Base-by-base conservation (phyloP, 2,329 filamentous ascomycete species). In the Diaporthe vaccinii region DNA sequence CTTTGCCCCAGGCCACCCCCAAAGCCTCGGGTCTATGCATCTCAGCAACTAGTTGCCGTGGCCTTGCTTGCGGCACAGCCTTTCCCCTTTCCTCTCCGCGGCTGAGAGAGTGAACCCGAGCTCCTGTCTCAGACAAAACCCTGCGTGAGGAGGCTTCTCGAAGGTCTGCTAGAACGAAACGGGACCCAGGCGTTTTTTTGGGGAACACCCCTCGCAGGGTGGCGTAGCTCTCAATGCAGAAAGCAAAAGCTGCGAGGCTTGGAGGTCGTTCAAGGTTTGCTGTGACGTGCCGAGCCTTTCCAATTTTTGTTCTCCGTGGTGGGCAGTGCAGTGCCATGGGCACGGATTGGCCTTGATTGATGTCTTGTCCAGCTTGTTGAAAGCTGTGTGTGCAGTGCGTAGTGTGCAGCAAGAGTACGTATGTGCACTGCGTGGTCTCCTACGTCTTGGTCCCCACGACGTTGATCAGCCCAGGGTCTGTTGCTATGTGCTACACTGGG, bases 401-500 rank as follows among this genome's bases (percentile, higher is more conserved):
- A 22, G 44, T 49, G 44, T 58, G 55, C 31, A 58, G 55, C 12
- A 20, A 34, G 68, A 46, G 46, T 39, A 68, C 46, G 46, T 68
- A n/a, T 39, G 49, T 39, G 62, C 22, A 53, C 28, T 51, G 62
- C 28, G 46, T 55, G 25, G 62, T 28, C 62, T n/a, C 9, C 65
- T 57, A 15, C 25, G 57, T 55, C 44, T 41, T 62, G 55, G 55
- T 28, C 73, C 15, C 41, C 65, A 55, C 51, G 62, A 36, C 25
- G 70, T 67, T 34, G 68, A 69, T 74, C 39, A 25, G 22, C 25
- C 36, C 51, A 41, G 39, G 34, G 46, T 55, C 25, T 39, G 41
- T 72, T 74, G 75, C 73, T 72, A 74, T 72, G 58, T 76, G 58
- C 75, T 70, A 55, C 20, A 74, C 44, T 71, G 62, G 68, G 71